Base-by-base conservation (phyloP, 805 yeast genomes). In the Zygosaccharomyces gambellarensis region DNA sequence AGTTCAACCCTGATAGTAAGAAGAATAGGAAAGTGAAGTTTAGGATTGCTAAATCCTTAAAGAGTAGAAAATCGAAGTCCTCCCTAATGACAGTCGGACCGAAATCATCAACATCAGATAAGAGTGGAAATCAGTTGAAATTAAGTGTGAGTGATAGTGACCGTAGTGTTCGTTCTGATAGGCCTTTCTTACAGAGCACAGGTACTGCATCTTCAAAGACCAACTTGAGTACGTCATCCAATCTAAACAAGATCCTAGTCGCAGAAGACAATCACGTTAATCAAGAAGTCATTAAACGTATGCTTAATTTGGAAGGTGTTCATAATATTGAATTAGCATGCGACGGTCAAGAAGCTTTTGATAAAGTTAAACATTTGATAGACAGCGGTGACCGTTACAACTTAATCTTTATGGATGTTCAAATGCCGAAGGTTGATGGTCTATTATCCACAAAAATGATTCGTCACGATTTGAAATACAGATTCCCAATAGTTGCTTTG, bases 391-490 rank as follows among this genome's bases (percentile, higher is more conserved):
- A 71, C 8, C 60, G 64, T 12, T 89, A 75, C 64, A 92, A 88
- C 63, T 69, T 92, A 47, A 80, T 94, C 1, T 87, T 92, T 63
- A 92, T 92, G 99, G 99, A 92, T 67, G 95, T 92, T 45, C 97
- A 92, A 68, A 92, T 90, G 98, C 98, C 98, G 4, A 83, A 81
- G 59, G 75, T 90, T 56, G 97, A 92, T 64, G 99, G 99, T 2
- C 70, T 90, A 28, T 73, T 81, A 23, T 96, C 97, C 0, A 90
- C 98, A 0, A 80, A 73, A 52, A 74, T 78, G 60, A 85, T 92
- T 31, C 74, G 97, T 40, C 68, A 73, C 14, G 82, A 85, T 39
- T 65, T 86, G 51, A 71, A 76, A 4, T 87, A 78, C 61, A 63
- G 64, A 1, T 77, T 79, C 5, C 97, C 97, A 0, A 90, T 94